phyloP scores from a whole-genome alignment of 805 yeast species.

The Peterozyma xylosa region DNA sequence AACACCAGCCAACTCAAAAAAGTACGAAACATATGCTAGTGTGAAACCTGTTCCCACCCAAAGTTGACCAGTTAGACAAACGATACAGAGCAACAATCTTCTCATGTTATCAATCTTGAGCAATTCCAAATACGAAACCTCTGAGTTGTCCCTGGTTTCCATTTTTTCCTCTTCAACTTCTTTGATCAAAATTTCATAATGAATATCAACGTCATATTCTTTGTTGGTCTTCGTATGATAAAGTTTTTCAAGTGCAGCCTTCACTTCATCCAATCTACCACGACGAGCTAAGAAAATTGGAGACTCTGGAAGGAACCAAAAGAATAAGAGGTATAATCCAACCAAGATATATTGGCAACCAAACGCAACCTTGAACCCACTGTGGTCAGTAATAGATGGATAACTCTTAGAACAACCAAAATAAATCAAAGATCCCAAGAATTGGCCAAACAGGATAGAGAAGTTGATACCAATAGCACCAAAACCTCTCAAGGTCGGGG shows the following conservation, averaged over 20 bases:
- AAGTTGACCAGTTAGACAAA: too few species aligned
- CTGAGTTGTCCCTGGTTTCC: too few species aligned
- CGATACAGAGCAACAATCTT: too few species aligned
- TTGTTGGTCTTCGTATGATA: slow-evolving; percentile 27
- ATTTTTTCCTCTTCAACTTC: too few species aligned
- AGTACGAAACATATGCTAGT: slow-evolving; percentile 5
- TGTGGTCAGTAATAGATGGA: background rate
- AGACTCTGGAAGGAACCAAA: slow-evolving; percentile 55
- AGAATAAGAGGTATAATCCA: slow-evolving; percentile 8
- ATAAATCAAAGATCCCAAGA: background rate
- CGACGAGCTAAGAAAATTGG: slow-evolving; percentile 55
- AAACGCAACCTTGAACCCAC: too few species aligned
- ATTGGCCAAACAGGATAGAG: slow-evolving; percentile 3
- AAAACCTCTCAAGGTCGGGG: slow-evolving; percentile 1
- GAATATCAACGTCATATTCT: slow-evolving; percentile 35
- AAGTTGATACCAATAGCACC: slow-evolving; percentile 4
- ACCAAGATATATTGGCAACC: background rate
- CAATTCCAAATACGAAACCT: too few species aligned
- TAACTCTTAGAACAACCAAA: background rate
- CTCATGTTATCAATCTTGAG: too few species aligned
- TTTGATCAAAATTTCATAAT: slow-evolving; percentile 27
- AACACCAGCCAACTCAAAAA: slow-evolving; percentile 6
- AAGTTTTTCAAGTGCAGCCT: slow-evolving; percentile 40
- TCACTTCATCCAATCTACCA: slow-evolving; percentile 44
- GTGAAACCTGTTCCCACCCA: background rate